These are phyloP conservation scores for Cymbidium sinense DNA, from an alignment of 106 monocot species.

Conservation along the genomic window DNA sequence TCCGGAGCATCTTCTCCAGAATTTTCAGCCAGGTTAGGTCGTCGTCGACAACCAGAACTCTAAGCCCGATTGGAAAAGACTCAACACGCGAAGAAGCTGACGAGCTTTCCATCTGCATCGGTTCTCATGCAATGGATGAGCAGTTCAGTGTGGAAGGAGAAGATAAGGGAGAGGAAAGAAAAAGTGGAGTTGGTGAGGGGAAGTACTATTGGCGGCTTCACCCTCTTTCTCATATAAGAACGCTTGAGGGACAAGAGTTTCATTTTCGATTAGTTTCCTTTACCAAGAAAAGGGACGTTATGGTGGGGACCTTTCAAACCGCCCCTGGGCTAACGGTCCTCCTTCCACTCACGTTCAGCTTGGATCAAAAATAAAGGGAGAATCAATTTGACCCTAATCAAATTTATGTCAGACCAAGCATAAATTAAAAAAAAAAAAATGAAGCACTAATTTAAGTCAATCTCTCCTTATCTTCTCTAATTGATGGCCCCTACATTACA, in stretches of 20 bases:
- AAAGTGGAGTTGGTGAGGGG: slow-evolving; percentile 2
- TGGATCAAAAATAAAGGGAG: not conserved
- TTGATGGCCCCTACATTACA: too few relatives aligned
- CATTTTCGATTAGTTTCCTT: not conserved
- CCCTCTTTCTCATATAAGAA: not conserved
- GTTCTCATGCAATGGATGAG: not conserved
- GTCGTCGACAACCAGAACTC: slow-evolving; percentile 67
- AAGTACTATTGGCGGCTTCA: not conserved
- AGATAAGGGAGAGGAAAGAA: not conserved
- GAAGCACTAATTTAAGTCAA: too few relatives aligned
- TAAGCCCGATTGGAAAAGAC: slow-evolving; percentile 49
- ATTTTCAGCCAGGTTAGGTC: slow-evolving; percentile 76
- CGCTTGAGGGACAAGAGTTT: not conserved
- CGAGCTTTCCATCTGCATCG: slow-evolving; percentile 19
- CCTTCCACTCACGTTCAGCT: not conserved
- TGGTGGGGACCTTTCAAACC: slow-evolving; percentile 1
- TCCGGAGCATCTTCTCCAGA: slow-evolving; percentile 69
- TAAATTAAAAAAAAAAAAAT: too few relatives aligned
- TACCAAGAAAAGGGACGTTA: not conserved
- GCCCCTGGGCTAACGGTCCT: not conserved
- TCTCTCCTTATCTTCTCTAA: too few relatives aligned
- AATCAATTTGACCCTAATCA: not conserved
- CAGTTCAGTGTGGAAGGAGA: not conserved
- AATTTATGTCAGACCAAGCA: not conserved
- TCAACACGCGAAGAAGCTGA: slow-evolving; percentile 29